Evolutionary conservation across 345 rosid species (phyloP).

Genomic region (Crucihimalaya himalaica): DNA sequence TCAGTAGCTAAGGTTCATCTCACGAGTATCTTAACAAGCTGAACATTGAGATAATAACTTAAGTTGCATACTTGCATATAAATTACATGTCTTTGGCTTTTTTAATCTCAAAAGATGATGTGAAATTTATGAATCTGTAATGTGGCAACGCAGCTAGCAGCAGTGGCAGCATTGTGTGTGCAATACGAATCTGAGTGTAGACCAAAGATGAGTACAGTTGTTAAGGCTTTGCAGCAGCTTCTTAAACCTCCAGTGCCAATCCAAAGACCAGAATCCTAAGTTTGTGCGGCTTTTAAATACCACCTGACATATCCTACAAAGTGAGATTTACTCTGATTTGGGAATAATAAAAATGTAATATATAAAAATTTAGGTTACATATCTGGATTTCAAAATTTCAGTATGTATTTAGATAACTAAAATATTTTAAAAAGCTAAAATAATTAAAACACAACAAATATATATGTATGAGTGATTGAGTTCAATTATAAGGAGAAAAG

Average conservation of each 20-base stretch:
- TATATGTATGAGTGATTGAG: no score
- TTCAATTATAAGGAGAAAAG: background rate
- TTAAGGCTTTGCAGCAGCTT: conserved; percentile 79
- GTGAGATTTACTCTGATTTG: background rate
- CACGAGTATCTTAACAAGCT: background rate
- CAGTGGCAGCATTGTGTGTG: background rate
- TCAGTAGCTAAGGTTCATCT: background rate
- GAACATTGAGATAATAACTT: background rate
- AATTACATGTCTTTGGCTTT: background rate
- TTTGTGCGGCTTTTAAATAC: background rate
- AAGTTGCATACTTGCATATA: background rate
- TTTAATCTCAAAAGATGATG: background rate
- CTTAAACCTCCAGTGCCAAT: conserved; percentile 59
- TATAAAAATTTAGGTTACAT: no score
- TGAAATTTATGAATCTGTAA: background rate
- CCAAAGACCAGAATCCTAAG: conserved; percentile 15
- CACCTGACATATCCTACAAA: background rate
- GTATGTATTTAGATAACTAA: no score
- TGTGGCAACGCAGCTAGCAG: background rate
- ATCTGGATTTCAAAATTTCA: no score
- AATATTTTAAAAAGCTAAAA: no score
- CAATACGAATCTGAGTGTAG: background rate
- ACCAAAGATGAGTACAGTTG: conserved; percentile 63
- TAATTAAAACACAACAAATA: no score
- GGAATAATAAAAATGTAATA: no score